Evolutionary conservation across 202 grass and related monocot genomes (phyloP), one percentile per base, ranked within the genome.

Genomic region (Elaeis oleifera): DNA sequence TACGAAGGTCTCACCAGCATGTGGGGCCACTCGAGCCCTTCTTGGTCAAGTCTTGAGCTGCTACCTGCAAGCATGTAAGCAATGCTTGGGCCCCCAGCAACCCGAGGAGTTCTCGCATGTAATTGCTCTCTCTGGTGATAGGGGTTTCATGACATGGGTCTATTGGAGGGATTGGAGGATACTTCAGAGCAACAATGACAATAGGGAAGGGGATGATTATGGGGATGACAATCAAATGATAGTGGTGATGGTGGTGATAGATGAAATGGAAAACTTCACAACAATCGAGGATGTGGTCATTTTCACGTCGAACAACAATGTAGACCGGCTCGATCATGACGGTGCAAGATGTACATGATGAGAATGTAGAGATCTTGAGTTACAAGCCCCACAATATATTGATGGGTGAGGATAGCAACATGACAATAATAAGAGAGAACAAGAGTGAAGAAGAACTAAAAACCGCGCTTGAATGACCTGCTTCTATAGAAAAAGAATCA

Each of bases 221-320:
- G 20, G 27, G 13, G 23, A 77, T 21, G 54, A 68, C 63, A 28
- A 28, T 28, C 27, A 25, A 60, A 67, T 13, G 53, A 28, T 32
- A n/a, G 67, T 81, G 70, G 78, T 96, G 49, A 88, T 71, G 3
- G 84, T 96, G 39, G 78, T 79, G 5, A 73, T 80, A 57, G 84
- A 96, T 16, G 81, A 84, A 36, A 67, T 32, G 0, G 84, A 81
- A 50, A 86, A 24, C 39, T 91, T 85, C 72, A 61, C 58, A 39
- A 91, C 87, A 50, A 81, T 96, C 20, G 74, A 71, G 11, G 87
- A 96, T 8, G 87, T 84, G 4, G 76, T 91, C 7, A 74, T 79
- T 13, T 89, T 83, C 18, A 87, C 84, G 54, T 79, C 87, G 44
- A 81, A 50, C 71, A 79, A 81, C 76, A 83, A 74, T 61, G 39